Percentiles rank a stretch among this genome's conserved stretches.
Evolutionary conservation across 2,329 filamentous ascomycete species (phyloP).

Genomic region (Xylaria sp.): DNA sequence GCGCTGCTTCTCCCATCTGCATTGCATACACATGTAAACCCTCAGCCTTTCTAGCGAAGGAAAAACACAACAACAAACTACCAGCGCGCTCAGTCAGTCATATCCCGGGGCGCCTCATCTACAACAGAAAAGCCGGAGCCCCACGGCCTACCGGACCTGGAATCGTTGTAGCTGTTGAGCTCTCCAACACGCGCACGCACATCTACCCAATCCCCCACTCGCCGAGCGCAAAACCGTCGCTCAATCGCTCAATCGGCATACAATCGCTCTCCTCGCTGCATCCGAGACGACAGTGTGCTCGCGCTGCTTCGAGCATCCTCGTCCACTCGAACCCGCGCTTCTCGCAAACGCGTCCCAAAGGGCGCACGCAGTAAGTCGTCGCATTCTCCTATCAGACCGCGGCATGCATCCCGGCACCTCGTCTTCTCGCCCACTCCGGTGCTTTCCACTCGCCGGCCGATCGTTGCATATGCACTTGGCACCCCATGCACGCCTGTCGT

Average conservation of each 20-base stretch:
- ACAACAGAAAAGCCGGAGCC: neutral
- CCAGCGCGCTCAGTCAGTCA: too few species aligned
- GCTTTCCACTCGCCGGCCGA: slow-evolving; percentile 38
- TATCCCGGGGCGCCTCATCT: neutral
- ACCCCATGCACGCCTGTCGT: slow-evolving; percentile 41
- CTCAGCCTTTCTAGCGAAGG: too few species aligned
- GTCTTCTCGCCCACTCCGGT: slow-evolving; percentile 16
- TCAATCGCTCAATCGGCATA: slow-evolving; percentile 11
- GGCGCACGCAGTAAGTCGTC: slow-evolving; percentile 26
- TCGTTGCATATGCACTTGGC: slow-evolving; percentile 44
- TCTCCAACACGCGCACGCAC: slow-evolving; percentile 10
- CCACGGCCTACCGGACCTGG: neutral
- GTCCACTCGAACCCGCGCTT: slow-evolving; percentile 36
- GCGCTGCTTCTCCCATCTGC: slow-evolving; percentile 1
- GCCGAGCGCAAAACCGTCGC: neutral
- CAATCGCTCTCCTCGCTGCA: slow-evolving; percentile 10
- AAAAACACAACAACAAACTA: too few species aligned
- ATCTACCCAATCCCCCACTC: slow-evolving; percentile 25
- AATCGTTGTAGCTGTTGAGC: slow-evolving; percentile 1
- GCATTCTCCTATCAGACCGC: slow-evolving; percentile 34
- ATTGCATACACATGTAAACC: too few species aligned
- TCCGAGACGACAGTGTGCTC: slow-evolving; percentile 7
- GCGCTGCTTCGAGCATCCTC: slow-evolving; percentile 33
- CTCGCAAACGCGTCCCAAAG: slow-evolving; percentile 37
- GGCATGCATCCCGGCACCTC: slow-evolving; percentile 31